Evolutionary conservation across 1,284 basidiomycete genomes (phyloP).

Genomic region (Cutaneotrichosporon cutaneum): DNA sequence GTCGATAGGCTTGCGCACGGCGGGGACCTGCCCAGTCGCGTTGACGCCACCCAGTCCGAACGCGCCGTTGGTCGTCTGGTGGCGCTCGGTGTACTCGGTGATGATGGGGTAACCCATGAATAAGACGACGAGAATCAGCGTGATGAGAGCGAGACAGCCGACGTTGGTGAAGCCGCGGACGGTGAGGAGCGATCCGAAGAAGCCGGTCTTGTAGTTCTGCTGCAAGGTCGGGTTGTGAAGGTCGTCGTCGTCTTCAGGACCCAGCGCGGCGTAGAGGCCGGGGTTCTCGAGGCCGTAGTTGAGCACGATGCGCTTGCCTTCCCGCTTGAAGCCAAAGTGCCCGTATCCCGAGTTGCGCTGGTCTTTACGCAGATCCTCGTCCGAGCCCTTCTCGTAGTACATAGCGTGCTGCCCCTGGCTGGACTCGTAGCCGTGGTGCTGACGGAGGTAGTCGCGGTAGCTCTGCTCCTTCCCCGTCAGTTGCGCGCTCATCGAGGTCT

Average conservation of each 20-base stretch:
- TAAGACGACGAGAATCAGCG: constrained; percentile 57
- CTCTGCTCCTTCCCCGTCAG: not conserved
- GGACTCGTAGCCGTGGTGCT: not conserved
- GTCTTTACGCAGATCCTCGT: not conserved
- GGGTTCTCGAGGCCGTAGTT: constrained; percentile 32
- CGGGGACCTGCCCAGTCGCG: constrained; percentile 55
- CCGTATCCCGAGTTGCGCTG: constrained; percentile 4
- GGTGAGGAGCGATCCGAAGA: constrained; percentile 13
- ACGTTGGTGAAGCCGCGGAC: constrained; percentile 17
- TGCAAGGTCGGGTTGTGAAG: constrained; percentile 45
- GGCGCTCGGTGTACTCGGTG: constrained; percentile 54
- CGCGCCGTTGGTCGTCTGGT: constrained; percentile 29
- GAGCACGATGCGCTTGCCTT: constrained; percentile 11
- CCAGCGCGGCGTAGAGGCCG: constrained; percentile 30
- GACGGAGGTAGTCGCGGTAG: not conserved
- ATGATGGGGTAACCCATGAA: constrained; percentile 78
- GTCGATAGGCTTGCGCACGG: constrained; percentile 63
- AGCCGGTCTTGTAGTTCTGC: constrained; percentile 17
- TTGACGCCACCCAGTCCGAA: constrained; percentile 73
- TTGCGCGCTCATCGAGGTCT: constrained; percentile 1
- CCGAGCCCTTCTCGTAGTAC: not conserved
- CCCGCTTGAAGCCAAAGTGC: constrained; percentile 11
- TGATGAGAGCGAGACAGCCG: constrained; percentile 58
- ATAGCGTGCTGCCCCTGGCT: not conserved
- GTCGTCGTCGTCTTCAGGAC: constrained; percentile 50